Conservation (phyloP, 768 basidiomycete species). For the Lentinus brumalis region DNA sequence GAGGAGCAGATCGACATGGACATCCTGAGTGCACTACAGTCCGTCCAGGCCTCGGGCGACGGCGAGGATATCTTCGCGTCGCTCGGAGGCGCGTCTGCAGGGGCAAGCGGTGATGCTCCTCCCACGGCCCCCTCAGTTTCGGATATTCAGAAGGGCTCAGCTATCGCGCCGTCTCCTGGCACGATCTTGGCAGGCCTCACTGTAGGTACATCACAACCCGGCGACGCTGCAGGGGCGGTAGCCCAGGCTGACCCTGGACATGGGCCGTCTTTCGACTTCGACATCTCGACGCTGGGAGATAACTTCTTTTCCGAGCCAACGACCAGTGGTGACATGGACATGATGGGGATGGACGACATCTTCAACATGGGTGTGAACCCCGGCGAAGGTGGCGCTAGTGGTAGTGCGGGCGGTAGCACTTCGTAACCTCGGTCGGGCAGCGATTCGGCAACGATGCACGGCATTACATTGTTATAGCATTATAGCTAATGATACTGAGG, state of each 20-base stretch:
- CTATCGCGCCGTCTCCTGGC: slow-evolving; percentile 16
- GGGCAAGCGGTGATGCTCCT: not conserved
- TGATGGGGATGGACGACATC: slow-evolving; percentile 57
- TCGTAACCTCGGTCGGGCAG: too few relatives aligned
- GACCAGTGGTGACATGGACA: slow-evolving; percentile 44
- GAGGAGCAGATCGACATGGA: slow-evolving; percentile 20
- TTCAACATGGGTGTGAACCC: slow-evolving; percentile 40
- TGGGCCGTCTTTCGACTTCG: slow-evolving; percentile 47
- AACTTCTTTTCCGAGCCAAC: slow-evolving; percentile 47
- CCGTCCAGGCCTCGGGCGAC: not conserved
- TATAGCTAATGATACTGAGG: slow-evolving; percentile 1
- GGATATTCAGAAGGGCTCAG: slow-evolving; percentile 1
- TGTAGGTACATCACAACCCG: slow-evolving; percentile 27
- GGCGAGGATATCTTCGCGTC: slow-evolving; percentile 17
- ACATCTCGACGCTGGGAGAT: slow-evolving; percentile 44
- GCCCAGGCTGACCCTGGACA: slow-evolving; percentile 19
- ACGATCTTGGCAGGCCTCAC: slow-evolving; percentile 43
- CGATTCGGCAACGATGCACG: too few relatives aligned
- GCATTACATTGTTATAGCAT: slow-evolving; percentile 2
- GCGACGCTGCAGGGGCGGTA: not conserved
- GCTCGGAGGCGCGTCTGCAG: not conserved
- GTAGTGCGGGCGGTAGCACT: not conserved
- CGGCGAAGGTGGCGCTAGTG: not conserved
- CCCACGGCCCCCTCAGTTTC: not conserved
- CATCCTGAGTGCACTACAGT: slow-evolving; percentile 11